Evolutionary conservation across 495 filamentous ascomycete genomes (phyloP), one percentile per base, ranked within the genome.

Genomic region (Pyronema domesticum): DNA sequence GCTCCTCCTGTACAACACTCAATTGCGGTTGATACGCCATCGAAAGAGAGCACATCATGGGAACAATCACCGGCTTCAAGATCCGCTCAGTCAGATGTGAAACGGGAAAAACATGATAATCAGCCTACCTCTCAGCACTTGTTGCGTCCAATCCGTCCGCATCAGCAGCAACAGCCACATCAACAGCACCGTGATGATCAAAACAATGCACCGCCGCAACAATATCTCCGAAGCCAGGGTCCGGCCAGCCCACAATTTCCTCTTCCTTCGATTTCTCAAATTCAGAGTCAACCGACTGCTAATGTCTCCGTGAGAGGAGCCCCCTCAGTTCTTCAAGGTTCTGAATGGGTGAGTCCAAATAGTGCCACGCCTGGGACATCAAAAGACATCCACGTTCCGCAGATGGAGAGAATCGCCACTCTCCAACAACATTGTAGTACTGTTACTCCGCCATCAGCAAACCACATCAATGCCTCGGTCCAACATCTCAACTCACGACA

Each of bases 1-100:
- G 60, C 55, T 51, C 61, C 61, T 55, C 58, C 55, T 14, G 63
- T 60, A 57, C 62, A 63, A 53, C 61, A 60, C 19, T 63, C 61
- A 10, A 63, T 63, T 30, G 55, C 61, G 9, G 61, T 63, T 40
- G 61, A 63, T 19, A 63, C 63, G 53, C 55, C 61, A 62, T 19
- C 55, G 58, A 33, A 48, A 53, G n/a, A 58, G 55, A 19, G 50
- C 58, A 36, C 58, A 63, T 52, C 60, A 33, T 51, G 58, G 40
- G 53, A 37, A n/a, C 60, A 63, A 30, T 54, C 61, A 5, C 46
- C 61, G n/a, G 59, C 46, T 18, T 40, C 52, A 14, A 59, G 60
- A 35, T 60, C 60, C 30, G 56, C 52, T 56, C 57, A 63, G 37
- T 63, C 61, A 30, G 5, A 30, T 30, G 23, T 30, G 13, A 60